A percentile compares a stretch with the other conserved stretches of the same genome.
Conservation (phyloP, 2,329 filamentous ascomycete species). For the Xylaria sp. region DNA sequence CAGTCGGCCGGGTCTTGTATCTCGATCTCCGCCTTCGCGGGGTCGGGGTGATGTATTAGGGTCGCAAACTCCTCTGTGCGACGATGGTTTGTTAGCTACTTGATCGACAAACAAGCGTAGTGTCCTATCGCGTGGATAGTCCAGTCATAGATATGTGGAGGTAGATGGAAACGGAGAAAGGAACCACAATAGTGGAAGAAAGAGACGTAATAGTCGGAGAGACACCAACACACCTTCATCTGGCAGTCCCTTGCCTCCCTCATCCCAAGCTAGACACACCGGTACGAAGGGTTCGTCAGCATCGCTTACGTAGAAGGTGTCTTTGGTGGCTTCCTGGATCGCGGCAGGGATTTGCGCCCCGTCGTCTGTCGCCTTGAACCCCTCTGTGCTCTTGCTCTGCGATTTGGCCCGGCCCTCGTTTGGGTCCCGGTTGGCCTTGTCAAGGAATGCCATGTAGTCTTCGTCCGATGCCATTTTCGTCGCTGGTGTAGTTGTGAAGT, state of each 20-base stretch:
- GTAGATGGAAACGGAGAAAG: background rate
- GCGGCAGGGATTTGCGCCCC: conserved; percentile 68
- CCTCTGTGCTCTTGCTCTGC: conserved; percentile 45
- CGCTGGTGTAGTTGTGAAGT: conserved; percentile 25
- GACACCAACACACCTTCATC: conserved; percentile 64
- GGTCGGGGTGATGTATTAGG: conserved; percentile 68
- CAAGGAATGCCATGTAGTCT: conserved; percentile 84
- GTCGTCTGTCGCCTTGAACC: conserved; percentile 63
- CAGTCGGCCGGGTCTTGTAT: conserved; percentile 77
- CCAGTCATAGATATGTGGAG: background rate
- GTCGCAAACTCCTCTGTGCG: conserved; percentile 73
- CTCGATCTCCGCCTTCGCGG: conserved; percentile 66
- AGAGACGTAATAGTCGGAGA: conserved; percentile 1
- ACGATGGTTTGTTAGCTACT: conserved; percentile 10
- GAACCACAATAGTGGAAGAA: background rate
- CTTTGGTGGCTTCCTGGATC: conserved; percentile 61
- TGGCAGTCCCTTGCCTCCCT: conserved; percentile 62
- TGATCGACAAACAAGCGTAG: background rate
- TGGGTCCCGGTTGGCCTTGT: conserved; percentile 86
- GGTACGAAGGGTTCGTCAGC: conserved; percentile 87
- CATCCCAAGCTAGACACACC: conserved; percentile 72
- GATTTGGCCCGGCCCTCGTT: conserved; percentile 63
- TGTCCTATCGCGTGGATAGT: background rate
- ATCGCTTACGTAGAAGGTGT: conserved; percentile 80
- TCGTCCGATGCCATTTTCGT: conserved; percentile 77